These are phyloP conservation scores for Stephanodiscus triporus DNA, from an alignment of 108 stramenopile species.

Conservation along the genomic window DNA sequence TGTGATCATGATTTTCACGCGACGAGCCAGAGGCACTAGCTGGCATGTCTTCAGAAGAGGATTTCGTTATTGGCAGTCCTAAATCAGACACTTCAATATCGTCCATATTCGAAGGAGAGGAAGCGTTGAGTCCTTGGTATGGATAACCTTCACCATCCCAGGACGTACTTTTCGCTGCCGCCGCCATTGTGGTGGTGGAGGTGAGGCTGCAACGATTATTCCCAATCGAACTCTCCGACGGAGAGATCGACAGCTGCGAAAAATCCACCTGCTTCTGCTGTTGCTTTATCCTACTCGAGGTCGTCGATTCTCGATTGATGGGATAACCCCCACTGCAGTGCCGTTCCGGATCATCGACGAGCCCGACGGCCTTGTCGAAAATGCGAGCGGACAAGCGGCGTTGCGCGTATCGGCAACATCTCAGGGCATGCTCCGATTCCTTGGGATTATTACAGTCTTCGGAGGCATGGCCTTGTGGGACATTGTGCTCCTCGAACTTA, in stretches of 20 bases:
- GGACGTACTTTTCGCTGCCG: neutral
- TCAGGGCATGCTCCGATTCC: conserved; percentile 8
- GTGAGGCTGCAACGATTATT: neutral
- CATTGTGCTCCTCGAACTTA: conserved; percentile 39
- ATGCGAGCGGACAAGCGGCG: conserved; percentile 41
- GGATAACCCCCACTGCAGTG: conserved; percentile 37
- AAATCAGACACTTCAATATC: neutral
- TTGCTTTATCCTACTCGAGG: conserved; percentile 16
- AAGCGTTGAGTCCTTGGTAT: neutral
- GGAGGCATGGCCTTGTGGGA: neutral
- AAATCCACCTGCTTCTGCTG: conserved; percentile 9
- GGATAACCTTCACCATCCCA: conserved; percentile 2
- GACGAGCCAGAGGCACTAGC: conserved; percentile 11
- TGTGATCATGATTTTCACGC: conserved; percentile 20
- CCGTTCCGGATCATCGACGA: conserved; percentile 20
- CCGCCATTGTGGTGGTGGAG: neutral
- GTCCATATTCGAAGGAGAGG: conserved; percentile 13
- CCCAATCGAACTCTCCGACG: conserved; percentile 30
- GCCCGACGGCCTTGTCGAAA: conserved; percentile 34
- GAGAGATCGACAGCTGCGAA: conserved; percentile 18
- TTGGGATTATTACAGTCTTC: neutral
- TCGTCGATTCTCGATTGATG: conserved; percentile 42
- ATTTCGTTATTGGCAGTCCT: neutral
- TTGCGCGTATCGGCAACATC: conserved; percentile 39
- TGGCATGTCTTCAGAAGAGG: neutral